Evolutionary conservation across 2,329 filamentous ascomycete genomes (phyloP), one percentile per base, ranked within the genome.

Genomic region (Sordariomycetes sp.): DNA sequence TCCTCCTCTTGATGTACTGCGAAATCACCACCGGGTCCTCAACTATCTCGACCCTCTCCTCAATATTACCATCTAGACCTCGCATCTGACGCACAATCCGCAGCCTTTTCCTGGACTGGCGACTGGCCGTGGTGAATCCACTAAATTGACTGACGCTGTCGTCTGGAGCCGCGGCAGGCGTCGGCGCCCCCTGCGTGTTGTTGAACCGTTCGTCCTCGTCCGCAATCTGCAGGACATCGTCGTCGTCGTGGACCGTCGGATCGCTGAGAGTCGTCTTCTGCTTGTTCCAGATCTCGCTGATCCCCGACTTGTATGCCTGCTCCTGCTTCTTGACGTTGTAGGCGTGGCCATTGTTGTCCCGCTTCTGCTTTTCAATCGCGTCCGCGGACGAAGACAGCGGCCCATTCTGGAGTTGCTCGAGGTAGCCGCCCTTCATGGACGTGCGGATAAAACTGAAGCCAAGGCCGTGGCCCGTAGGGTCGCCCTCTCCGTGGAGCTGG

Each of bases 271-370:
- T 92, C 15, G 80, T 73, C 69, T 87, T 89, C 69, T 97, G 92
- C 62, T 87, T 85, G 60, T 90, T 85, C 94, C 94, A 99, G 60
- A 97, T 96, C 60, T 89, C 84, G 58, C 85, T 82, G 63, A 99
- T 96, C 24, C 90, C 90, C 56, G 91, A 86, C 63, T 95, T 90
- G 68, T 99, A 99, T 64, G 90, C 87, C 61, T 84, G 85, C 66
- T 97, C 90, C 69, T 99, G 94, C 62, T 89, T 86, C 66, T 92
- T 94, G 60, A 99, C 94, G 62, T 99, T 99, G 74, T 99, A 99
- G 63, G 89, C 91, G 71, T 99, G 94, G 0, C 94, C 94, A 57
- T 90, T 90, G 62, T 94, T 92, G 17, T 88, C 88, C 66, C 91
- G 89, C 61, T 94, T 83, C 68, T 91, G 89, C 60, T 91, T 87